A percentile compares a stretch with the other conserved stretches of the same genome.
These are phyloP conservation scores for Fraxinus greggii DNA, from an alignment of 305 asterid genomes.

Conservation along the genomic window DNA sequence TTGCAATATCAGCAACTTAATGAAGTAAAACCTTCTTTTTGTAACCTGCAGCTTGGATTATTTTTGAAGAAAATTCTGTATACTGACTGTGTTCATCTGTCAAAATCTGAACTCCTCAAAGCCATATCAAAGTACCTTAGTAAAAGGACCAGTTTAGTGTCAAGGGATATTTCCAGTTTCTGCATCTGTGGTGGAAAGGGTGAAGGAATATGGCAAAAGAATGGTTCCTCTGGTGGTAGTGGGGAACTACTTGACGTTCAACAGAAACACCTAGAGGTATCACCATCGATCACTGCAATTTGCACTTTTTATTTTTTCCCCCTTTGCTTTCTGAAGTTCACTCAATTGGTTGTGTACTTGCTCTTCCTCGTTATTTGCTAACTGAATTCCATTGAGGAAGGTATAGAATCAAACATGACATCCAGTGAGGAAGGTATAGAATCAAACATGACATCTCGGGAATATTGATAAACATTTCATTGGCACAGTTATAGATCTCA, in stretches of 20 bases:
- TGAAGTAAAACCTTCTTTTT: conserved; percentile 19
- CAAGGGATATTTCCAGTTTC: conserved; percentile 53
- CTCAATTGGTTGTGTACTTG: neutral
- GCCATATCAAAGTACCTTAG: conserved; percentile 61
- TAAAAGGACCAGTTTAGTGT: conserved; percentile 57
- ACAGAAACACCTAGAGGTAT: conserved; percentile 72
- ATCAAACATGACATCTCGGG: neutral
- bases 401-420: neutral
- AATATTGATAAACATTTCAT: neutral
- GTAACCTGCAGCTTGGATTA: conserved; percentile 60
- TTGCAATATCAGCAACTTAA: conserved; percentile 10
- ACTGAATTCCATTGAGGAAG: neutral
- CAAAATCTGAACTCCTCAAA: conserved; percentile 58
- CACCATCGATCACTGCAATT: conserved; percentile 2
- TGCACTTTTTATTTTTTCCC: neutral
- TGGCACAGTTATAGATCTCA: neutral
- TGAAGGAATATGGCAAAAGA: conserved; percentile 23
- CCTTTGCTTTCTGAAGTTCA: conserved; percentile 9
- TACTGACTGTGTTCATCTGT: conserved; percentile 41
- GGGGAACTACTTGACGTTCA: conserved; percentile 56
- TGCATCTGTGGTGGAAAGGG: conserved; percentile 72
- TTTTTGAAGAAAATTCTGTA: conserved; percentile 59
- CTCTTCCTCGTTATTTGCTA: neutral
- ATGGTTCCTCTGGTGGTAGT: conserved; percentile 32
- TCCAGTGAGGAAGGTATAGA: neutral